phyloP scores from a whole-genome alignment of 179 eudicot species.

The Dionaea muscipula region DNA sequence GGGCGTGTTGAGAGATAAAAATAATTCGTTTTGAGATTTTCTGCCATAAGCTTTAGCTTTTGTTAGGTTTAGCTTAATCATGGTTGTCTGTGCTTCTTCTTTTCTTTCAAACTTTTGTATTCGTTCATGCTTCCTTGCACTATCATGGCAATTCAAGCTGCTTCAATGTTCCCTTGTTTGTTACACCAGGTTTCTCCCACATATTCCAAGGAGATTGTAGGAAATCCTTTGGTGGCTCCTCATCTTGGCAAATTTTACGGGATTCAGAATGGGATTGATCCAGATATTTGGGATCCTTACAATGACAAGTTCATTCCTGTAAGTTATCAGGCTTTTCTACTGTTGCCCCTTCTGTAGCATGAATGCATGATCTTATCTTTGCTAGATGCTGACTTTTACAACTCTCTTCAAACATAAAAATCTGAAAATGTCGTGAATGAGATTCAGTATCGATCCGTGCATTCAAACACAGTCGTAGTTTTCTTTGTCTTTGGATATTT shows the following conservation, averaged over 20 bases:
- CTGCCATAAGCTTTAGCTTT: too few species aligned
- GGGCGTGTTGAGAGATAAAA: too few species aligned
- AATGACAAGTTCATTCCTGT: constrained; percentile 87
- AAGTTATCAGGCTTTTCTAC: constrained; percentile 21
- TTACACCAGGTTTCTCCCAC: constrained; percentile 72
- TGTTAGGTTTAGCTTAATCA: too few species aligned
- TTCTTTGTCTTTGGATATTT: too few species aligned
- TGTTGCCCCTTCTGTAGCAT: background rate
- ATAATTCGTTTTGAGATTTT: too few species aligned
- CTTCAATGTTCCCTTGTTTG: too few species aligned
- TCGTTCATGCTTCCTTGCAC: too few species aligned
- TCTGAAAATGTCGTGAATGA: background rate
- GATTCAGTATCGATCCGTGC: too few species aligned
- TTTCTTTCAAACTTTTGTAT: too few species aligned
- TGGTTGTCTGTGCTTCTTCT: too few species aligned
- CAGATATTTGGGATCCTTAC: constrained; percentile 91
- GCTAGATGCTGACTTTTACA: background rate
- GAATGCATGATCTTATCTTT: background rate
- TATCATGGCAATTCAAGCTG: too few species aligned
- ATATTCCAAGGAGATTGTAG: constrained; percentile 79
- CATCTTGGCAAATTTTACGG: constrained; percentile 83
- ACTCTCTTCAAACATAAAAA: background rate
- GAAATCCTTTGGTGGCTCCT: constrained; percentile 65
- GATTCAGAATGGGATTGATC: constrained; percentile 91
- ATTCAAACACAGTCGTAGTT: too few species aligned